These are phyloP conservation scores for Nowakowskiella sp. DNA, from an alignment of 192 early-diverging fungal genomes.

Conservation along the genomic window DNA sequence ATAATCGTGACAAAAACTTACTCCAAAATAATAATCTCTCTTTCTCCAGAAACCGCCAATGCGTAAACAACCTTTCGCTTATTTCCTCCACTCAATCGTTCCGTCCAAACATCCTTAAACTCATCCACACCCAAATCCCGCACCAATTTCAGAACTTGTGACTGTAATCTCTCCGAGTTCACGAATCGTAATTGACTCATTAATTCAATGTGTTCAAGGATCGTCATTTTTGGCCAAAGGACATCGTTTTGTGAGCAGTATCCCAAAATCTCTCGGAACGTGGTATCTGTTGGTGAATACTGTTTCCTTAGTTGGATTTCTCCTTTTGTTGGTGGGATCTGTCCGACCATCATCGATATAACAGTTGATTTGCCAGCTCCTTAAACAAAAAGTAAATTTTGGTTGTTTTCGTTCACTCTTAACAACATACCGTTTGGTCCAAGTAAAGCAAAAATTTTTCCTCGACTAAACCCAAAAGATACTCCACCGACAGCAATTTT, in stretches of 20 bases:
- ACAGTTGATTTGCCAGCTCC: slow-evolving; percentile 38
- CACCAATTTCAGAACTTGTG: neutral
- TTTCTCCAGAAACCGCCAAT: slow-evolving; percentile 14
- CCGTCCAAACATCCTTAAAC: neutral
- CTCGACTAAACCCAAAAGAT: slow-evolving; percentile 40
- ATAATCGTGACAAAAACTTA: neutral
- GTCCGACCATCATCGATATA: slow-evolving; percentile 28
- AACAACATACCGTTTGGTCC: slow-evolving; percentile 26
- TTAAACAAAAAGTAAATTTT: slow-evolving; percentile 5
- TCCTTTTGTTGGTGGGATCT: slow-evolving; percentile 18
- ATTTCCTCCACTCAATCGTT: slow-evolving; percentile 3
- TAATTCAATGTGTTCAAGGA: slow-evolving; percentile 34
- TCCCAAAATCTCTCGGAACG: slow-evolving; percentile 18
- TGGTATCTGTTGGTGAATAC: slow-evolving; percentile 9
- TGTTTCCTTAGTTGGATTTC: slow-evolving; percentile 17
- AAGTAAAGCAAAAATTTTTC: slow-evolving; percentile 20
- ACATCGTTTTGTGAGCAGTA: slow-evolving; percentile 38
- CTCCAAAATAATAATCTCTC: slow-evolving; percentile 13
- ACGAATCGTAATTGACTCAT: slow-evolving; percentile 23
- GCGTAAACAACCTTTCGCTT: neutral
- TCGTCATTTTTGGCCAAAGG: slow-evolving; percentile 36
- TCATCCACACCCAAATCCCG: slow-evolving; percentile 2
- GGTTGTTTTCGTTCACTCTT: slow-evolving; percentile 6
- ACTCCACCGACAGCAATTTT: slow-evolving; percentile 57
- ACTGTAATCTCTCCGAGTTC: slow-evolving; percentile 15